These are phyloP conservation scores for Kondoa malvinella DNA, from an alignment of 768 basidiomycete genomes.

Conservation along the genomic window DNA sequence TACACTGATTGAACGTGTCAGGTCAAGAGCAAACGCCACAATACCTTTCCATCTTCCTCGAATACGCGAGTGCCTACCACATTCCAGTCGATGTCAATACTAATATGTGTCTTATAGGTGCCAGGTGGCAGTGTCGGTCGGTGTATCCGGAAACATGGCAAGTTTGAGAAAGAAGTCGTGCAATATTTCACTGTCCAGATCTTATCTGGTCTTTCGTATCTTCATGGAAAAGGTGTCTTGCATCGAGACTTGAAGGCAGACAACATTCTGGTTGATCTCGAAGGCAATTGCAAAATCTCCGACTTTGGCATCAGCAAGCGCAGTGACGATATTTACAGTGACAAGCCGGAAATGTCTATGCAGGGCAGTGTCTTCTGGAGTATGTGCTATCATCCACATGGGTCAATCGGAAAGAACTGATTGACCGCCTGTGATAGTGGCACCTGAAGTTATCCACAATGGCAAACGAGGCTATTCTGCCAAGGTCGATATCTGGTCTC, in stretches of 20 bases:
- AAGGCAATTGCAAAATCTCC: slow-evolving; percentile 87
- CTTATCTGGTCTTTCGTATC: slow-evolving; percentile 72
- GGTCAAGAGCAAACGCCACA: slow-evolving; percentile 27
- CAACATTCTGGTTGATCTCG: slow-evolving; percentile 86
- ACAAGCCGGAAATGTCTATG: slow-evolving; percentile 59
- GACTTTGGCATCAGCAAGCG: slow-evolving; percentile 98
- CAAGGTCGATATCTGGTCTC: slow-evolving; percentile 97
- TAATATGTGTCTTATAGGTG: slow-evolving; percentile 30
- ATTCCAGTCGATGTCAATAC: not conserved
- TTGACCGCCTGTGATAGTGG: not conserved
- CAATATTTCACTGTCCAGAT: slow-evolving; percentile 88
- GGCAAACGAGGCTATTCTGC: slow-evolving; percentile 75
- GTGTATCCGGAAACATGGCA: slow-evolving; percentile 74
- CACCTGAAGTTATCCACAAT: slow-evolving; percentile 43
- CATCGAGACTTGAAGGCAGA: slow-evolving; percentile 96
- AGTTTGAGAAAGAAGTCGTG: slow-evolving; percentile 77
- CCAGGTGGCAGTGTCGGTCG: slow-evolving; percentile 90
- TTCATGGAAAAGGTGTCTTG: slow-evolving; percentile 77
- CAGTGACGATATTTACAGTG: slow-evolving; percentile 64
- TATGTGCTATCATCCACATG: slow-evolving; percentile 42
- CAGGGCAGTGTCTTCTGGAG: slow-evolving; percentile 96
- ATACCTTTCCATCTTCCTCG: slow-evolving; percentile 57
- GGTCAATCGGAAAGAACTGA: not conserved
- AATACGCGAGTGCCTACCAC: slow-evolving; percentile 44
- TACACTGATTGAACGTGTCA: not conserved